Evolutionary conservation across 352 stramenopile species (phyloP), one percentile per base, ranked within the genome.

Genomic region (Pythium aristosporum): DNA sequence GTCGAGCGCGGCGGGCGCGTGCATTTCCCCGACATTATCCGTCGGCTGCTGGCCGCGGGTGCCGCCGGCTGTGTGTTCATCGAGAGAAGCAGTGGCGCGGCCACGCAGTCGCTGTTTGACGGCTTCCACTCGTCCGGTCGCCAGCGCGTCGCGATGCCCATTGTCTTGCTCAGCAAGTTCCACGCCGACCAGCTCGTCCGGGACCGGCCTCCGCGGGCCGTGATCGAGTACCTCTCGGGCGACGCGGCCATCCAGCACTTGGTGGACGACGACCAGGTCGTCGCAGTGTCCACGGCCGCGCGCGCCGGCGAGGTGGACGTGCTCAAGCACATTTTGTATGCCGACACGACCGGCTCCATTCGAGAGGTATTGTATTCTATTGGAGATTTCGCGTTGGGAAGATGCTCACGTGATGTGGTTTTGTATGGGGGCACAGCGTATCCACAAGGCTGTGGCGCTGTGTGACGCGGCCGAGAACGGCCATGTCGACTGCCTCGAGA

Each of bases 11-110:
- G 86, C 44, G 84, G 86, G 3, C 77, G 86, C 42, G 71, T 93
- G 39, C 86, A 95, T 61, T 95, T 95, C 59, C 86, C 86, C 16
- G 86, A 95, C 46, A 93, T 95, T 56, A 80, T 93, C 52, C 76
- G 86, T 10, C 80, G 82, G 25, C 34, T 95, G 20, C 51, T 95
- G 48, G 77, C 80, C 5, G 76, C 73, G 0, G 86, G 85, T 2
- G 84, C 87, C 37, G 69, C 76, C 16, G 86, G 81, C 18, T 89
- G 87, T 61, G 79, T 95, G 25, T 93, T 95, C 61, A 77, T 95
- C 48, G 86, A 95, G 67, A 72, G 72, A 37, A 73, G 67, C 36
- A 75, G 79, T 37, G 87, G 79, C 25, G 71, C 74, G 9, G 75
- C 74, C 55, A 87, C 76, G 44, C 82, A 91, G 44, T 87, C 82